Base-by-base conservation (phyloP, 345 rosid genomes). In the Salix udensis region DNA sequence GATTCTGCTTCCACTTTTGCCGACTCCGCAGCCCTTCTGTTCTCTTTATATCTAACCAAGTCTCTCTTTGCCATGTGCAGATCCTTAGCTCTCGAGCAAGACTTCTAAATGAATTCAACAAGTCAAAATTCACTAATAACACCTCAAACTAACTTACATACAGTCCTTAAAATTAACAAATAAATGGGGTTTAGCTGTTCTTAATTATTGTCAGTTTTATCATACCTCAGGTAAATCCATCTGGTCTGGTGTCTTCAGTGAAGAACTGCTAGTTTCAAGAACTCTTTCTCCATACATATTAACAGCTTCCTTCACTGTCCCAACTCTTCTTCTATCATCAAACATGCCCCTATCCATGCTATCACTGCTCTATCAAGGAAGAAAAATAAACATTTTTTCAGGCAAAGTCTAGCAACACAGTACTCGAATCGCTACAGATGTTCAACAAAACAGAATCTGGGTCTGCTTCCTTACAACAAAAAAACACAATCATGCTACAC, bases 231-330 rank as follows among this genome's bases (percentile, higher is more conserved):
- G 79, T 9, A 70, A 78, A 74, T 84, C 89, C 28, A 76, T 64
- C 53, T 82, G 91, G 81, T 11, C 71, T 36, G 88, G 14, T 26
- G 71, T 83, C 76, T 80, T 71, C 39, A 67, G 11, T 39, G 85
- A 81, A 71, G 88, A 75, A 74, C 72, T 73, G 65, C 70, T 69
- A 65, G 67, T 83, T 58, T 83, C 84, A 72, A 73, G 77, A 86
- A 86, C 77, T 80, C 66, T 87, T 72, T 86, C 89, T 74, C 92
- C 91, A 23, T 78, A 83, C 77, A 69, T 76, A 80, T 72, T 81
- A 76, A 87, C 77, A 72, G 92, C 84, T 58, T 89, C 91, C 83
- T 85, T 91, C 28, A 91, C 97, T n/a, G 95, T 70, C 74, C 92
- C 92, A 24, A 50, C 76, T 85, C 82, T 86, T 81, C 85, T 85